Conservation (phyloP, 2,329 filamentous ascomycete species). For the Hypoxylon sp. region DNA sequence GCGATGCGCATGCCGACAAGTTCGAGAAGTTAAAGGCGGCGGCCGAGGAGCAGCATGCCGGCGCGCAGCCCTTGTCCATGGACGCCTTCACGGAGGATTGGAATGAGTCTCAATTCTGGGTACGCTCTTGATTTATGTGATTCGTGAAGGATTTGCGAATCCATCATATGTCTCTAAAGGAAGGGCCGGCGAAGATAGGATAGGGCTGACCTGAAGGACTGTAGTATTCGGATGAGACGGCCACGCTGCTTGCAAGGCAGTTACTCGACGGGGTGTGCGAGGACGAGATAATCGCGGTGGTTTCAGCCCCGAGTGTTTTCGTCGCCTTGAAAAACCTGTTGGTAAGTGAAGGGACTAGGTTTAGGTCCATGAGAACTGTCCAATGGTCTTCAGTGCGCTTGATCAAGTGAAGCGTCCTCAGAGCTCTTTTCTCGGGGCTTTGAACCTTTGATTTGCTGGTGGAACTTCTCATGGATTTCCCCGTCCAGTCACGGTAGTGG, state of each 20-base stretch:
- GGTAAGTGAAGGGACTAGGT: constrained; percentile 60
- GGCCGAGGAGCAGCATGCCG: constrained; percentile 68
- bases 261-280: constrained; percentile 73
- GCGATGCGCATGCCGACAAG: constrained; percentile 74
- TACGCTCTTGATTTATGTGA: constrained; percentile 56
- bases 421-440: background rate
- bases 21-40: constrained; percentile 77
- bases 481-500: background rate
- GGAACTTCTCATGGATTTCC: background rate
- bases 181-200: too few species aligned
- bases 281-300: constrained; percentile 74
- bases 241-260: constrained; percentile 72
- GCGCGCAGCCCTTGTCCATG: constrained; percentile 67
- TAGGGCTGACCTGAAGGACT: background rate
- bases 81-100: constrained; percentile 83
- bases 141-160: too few species aligned
- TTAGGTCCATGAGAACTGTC: background rate
- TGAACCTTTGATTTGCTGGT: background rate
- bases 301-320: constrained; percentile 84
- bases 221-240: constrained; percentile 81
- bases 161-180: too few species aligned
- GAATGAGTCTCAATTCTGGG: constrained; percentile 89
- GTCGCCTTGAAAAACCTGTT: constrained; percentile 80
- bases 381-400: background rate
- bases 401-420: background rate